Percentiles rank a stretch among this genome's conserved stretches.
Evolutionary conservation across 345 rosid genomes (phyloP).

Genomic region (Viola odorata): DNA sequence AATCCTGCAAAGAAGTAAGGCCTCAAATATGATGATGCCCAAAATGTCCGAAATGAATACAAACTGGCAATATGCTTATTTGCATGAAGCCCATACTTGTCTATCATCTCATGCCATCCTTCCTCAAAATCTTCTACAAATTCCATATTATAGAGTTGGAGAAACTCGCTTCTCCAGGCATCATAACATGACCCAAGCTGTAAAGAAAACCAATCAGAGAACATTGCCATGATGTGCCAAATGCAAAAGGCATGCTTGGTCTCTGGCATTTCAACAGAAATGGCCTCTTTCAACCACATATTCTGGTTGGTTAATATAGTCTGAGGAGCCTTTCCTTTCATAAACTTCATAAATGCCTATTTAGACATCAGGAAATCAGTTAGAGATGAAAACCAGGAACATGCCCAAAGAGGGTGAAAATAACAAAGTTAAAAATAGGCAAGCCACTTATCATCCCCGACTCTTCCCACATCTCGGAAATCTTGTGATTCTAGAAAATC

Average conservation of each 20-base stretch:
- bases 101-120: slow-evolving; percentile 38
- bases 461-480: no score
- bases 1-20: slow-evolving; percentile 32
- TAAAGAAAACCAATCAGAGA: slow-evolving; percentile 39
- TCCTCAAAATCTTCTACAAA: slow-evolving; percentile 38
- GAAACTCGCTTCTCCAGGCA: slow-evolving; percentile 38
- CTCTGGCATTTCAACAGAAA: slow-evolving; percentile 34
- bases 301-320: slow-evolving; percentile 40
- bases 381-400: not conserved
- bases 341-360: slow-evolving; percentile 32
- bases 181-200: slow-evolving; percentile 32
- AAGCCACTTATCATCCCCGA: no score
- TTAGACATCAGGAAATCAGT: slow-evolving; percentile 1
- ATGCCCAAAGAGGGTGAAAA: not conserved
- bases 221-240: slow-evolving; percentile 34
- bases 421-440: not conserved
- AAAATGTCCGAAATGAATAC: slow-evolving; percentile 25
- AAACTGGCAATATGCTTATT: slow-evolving; percentile 38
- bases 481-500: no score
- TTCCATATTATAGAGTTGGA: slow-evolving; percentile 31
- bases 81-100: slow-evolving; percentile 38
- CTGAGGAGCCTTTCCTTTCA: slow-evolving; percentile 44
- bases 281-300: slow-evolving; percentile 34
- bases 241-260: slow-evolving; percentile 36
- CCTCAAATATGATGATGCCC: slow-evolving; percentile 34